Evolutionary conservation across 257 asterid species (phyloP).

Genomic region (Perilla frutescens): DNA sequence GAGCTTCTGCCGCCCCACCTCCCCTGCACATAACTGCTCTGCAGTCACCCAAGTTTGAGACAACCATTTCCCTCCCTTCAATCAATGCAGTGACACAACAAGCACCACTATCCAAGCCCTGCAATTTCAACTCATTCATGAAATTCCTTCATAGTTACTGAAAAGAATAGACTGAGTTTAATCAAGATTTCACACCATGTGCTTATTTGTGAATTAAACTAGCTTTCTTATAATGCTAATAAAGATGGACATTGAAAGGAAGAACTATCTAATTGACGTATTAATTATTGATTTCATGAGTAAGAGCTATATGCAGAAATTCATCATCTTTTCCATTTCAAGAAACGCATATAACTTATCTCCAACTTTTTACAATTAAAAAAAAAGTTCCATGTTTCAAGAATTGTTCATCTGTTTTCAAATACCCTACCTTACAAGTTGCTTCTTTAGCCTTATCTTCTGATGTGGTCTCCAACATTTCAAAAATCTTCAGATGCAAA

Average conservation of each 20-base stretch:
- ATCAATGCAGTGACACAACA: conserved; percentile 84
- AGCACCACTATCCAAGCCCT: conserved; percentile 69
- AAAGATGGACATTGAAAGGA: neutral
- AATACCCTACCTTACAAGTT: conserved; percentile 63
- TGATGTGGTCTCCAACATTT: conserved; percentile 53
- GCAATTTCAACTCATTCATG: neutral
- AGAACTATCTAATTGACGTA: neutral
- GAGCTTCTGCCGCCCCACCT: conserved; percentile 63
- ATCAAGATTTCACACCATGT: neutral
- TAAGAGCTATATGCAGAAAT: too few relatives aligned
- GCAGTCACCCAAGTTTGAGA: conserved; percentile 87
- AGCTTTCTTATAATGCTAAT: neutral
- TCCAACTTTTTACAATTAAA: neutral
- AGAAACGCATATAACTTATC: too few relatives aligned
- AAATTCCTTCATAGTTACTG: neutral
- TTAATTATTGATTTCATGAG: too few relatives aligned
- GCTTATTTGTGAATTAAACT: neutral
- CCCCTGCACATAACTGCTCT: conserved; percentile 75
- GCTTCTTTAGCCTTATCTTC: conserved; percentile 54
- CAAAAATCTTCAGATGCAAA: conserved; percentile 66
- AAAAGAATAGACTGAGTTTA: neutral
- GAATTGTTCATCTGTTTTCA: conserved; percentile 84
- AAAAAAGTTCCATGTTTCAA: conserved; percentile 64
- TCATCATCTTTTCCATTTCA: too few relatives aligned
- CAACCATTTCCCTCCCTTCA: conserved; percentile 64